Base-by-base conservation (phyloP, 73 alveolate genomes). In the Uronychia binucleata region DNA sequence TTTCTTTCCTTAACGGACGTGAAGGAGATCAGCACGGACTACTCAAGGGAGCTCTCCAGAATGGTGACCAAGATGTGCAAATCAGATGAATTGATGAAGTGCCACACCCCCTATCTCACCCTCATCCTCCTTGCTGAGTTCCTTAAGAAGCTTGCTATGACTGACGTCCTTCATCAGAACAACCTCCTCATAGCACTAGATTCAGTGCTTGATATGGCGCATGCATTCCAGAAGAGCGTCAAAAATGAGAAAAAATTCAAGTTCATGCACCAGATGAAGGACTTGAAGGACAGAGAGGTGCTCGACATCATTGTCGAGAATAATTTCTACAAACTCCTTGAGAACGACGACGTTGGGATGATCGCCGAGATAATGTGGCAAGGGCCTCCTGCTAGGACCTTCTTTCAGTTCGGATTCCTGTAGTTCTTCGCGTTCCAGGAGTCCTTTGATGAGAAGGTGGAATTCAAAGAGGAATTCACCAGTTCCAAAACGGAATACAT, bases 301-400 rank as follows among this genome's bases (percentile, higher is more conserved):
- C 84, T 83, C 25, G 90, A 83, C 34, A 83, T 83, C 1, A 83
- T 83, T 28, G 90, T 83, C 0, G 59, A 83, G 58, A 83, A 83
- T 75, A 25, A 75, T 28, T 83, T 83, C 28, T 83, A 83, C 33
- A 31, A 35, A 30, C 28, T 83, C 58, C 74, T 83, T 30, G 46
- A 83, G 31, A 75, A 83, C 75, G 90, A 83, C 27, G 90, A 83
- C 31, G 59, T 83, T 8, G 90, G 90, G 26, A 75, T 83, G 90
- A 83, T 83, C 32, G 90, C 90, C 34, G 83, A 83, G 78, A 84
- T 35, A 26, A 28, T 83, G 59, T 83, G 90, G 90, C 78, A 81
- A 75, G 90, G 90, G 28, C 81, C 90, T 31, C 90, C 90, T 1
- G 28, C 79, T 32, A 77, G 34, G 30, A 35, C 79, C 28, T 31